phyloP scores from a whole-genome alignment of 257 asterid genomes.

The Penstemon davidsonii region DNA sequence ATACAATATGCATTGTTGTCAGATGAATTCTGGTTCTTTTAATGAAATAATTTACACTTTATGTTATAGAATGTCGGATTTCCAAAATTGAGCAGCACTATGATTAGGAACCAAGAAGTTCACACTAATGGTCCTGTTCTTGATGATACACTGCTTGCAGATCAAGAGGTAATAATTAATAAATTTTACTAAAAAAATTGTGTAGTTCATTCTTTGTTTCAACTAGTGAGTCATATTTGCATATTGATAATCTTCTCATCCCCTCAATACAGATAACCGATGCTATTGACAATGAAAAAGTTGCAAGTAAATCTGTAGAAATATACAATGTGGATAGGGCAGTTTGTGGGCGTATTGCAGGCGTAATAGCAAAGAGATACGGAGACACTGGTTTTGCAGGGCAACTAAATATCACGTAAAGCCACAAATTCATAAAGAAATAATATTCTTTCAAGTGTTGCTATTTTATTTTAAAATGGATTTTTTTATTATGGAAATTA shows the following conservation, averaged over 20 bases:
- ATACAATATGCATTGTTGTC: neutral
- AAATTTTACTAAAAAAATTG: neutral
- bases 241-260: constrained; percentile 21
- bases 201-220: neutral
- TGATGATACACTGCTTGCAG: constrained; percentile 81
- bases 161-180: constrained; percentile 56
- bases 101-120: constrained; percentile 86
- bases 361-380: constrained; percentile 89
- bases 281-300: constrained; percentile 85
- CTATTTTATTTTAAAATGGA: constrained; percentile 7
- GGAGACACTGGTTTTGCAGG: constrained; percentile 99
- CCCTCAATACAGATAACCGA: constrained; percentile 55
- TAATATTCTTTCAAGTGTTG: neutral
- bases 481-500: constrained; percentile 13
- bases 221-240: neutral
- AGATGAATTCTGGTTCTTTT: constrained; percentile 13
- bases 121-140: constrained; percentile 93
- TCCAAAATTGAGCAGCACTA: constrained; percentile 89
- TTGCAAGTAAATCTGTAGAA: constrained; percentile 64
- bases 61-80: constrained; percentile 68
- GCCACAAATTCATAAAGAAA: neutral
- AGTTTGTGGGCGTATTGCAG: constrained; percentile 97
- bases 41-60: constrained; percentile 14
- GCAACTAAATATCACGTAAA: constrained; percentile 82
- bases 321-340: constrained; percentile 97